phyloP scores from a whole-genome alignment of 2,329 filamentous ascomycete species.

The Cladophialophora exuberans region DNA sequence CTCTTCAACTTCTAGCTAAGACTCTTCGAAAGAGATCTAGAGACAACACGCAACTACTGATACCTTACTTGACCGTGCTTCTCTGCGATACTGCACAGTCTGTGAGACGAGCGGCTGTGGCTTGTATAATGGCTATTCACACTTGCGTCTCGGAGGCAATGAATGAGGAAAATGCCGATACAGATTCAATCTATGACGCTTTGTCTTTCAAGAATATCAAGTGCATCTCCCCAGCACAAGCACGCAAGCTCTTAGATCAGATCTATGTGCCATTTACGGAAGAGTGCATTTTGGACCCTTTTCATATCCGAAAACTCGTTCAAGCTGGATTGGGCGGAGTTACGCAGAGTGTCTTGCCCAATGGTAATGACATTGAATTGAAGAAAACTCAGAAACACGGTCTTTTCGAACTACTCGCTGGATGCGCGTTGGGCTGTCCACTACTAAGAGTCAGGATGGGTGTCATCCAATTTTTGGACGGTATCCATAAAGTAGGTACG shows the following conservation, averaged over 20 bases:
- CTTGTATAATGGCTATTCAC: conserved; percentile 64
- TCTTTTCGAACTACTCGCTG: conserved; percentile 72
- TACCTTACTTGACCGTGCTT: conserved; percentile 80
- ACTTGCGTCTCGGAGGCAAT: conserved; percentile 54
- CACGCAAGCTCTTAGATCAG: conserved; percentile 63
- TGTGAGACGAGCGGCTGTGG: conserved; percentile 75
- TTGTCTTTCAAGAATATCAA: conserved; percentile 21
- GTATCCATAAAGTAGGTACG: conserved; percentile 72
- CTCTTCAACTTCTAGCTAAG: conserved; percentile 19
- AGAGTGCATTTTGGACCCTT: conserved; percentile 80
- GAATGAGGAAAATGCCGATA: conserved; percentile 21
- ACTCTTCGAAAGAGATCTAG: conserved; percentile 62
- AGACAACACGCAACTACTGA: conserved; percentile 72
- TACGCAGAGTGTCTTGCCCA: conserved; percentile 40
- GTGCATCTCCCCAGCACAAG: conserved; percentile 14
- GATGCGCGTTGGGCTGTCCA: conserved; percentile 72
- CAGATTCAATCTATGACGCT: conserved; percentile 17
- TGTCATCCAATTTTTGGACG: conserved; percentile 72
- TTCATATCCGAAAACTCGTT: conserved; percentile 69
- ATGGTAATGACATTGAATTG: conserved; percentile 50
- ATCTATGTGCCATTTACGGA: conserved; percentile 77
- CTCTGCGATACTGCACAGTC: conserved; percentile 75
- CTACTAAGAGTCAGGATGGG: conserved; percentile 69
- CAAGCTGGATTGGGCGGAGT: conserved; percentile 62
- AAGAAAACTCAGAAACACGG: conserved; percentile 67